Evolutionary conservation across 2,329 filamentous ascomycete species (phyloP).

Genomic region (Helotiales sp.): DNA sequence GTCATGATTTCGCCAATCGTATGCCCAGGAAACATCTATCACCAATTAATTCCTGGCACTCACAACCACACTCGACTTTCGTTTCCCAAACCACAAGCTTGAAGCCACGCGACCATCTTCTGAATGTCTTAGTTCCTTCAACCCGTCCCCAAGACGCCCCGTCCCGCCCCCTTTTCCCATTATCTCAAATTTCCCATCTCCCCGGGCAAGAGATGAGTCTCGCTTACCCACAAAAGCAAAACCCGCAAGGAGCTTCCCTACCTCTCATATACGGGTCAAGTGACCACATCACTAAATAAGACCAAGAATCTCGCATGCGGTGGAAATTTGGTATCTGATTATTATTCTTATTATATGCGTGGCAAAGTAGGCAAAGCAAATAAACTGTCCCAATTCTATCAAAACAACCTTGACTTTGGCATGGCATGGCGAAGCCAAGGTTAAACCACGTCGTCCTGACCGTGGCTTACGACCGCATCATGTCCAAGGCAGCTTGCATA

Average conservation of each 20-base stretch:
- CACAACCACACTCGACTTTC: no score
- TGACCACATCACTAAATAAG: neutral
- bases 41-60: no score
- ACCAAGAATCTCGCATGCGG: neutral
- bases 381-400: neutral
- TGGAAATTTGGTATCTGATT: neutral
- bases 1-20: no score
- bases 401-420: neutral
- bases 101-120: no score
- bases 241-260: neutral
- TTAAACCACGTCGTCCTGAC: neutral
- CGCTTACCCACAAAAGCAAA: neutral
- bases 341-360: neutral
- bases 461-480: constrained; percentile 1
- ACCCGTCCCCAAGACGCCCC: no score
- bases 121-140: neutral
- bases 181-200: neutral
- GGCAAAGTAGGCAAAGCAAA: no score
- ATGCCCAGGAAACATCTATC: no score
- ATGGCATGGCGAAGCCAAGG: neutral
- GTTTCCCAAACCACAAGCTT: no score
- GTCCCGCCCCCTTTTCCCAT: no score
- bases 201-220: neutral
- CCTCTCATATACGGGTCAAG: neutral
- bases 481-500: neutral